phyloP scores from a whole-genome alignment of 129 eudicot species.

The Flaveria bidentis region DNA sequence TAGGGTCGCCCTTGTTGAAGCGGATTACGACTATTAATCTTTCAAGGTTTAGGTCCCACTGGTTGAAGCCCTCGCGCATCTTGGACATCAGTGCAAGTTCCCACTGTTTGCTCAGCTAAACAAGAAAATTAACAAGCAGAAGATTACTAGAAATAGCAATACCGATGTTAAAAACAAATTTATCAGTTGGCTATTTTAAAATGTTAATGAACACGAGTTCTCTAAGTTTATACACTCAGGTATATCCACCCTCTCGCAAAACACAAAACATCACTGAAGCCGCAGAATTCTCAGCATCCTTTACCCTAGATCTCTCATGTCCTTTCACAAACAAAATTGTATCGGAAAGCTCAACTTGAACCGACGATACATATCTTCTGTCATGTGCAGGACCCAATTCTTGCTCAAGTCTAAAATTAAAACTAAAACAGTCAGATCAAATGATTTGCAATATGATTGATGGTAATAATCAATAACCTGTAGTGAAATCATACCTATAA shows the following conservation, averaged over 20 bases:
- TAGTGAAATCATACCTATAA: constrained; percentile 50
- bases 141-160: not conserved
- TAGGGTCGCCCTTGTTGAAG: too few species aligned
- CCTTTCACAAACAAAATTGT: constrained; percentile 35
- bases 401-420: constrained; percentile 39
- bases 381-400: constrained; percentile 52
- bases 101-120: not conserved
- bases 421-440: not conserved
- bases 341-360: constrained; percentile 31
- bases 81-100: constrained; percentile 20
- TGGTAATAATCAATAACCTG: not conserved
- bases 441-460: not conserved
- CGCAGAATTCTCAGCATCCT: constrained; percentile 61
- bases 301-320: constrained; percentile 40
- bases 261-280: constrained; percentile 54
- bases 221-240: constrained; percentile 20
- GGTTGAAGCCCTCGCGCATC: constrained; percentile 39
- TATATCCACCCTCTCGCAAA: constrained; percentile 31
- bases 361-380: constrained; percentile 43
- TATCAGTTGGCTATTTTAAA: not conserved
- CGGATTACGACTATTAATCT: constrained; percentile 14
- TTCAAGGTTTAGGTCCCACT: constrained; percentile 42
- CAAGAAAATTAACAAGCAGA: not conserved
- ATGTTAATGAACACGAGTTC: not conserved
- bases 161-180: not conserved